phyloP scores from a whole-genome alignment of 1,284 basidiomycete genomes.

The Ganoderma sinense region DNA sequence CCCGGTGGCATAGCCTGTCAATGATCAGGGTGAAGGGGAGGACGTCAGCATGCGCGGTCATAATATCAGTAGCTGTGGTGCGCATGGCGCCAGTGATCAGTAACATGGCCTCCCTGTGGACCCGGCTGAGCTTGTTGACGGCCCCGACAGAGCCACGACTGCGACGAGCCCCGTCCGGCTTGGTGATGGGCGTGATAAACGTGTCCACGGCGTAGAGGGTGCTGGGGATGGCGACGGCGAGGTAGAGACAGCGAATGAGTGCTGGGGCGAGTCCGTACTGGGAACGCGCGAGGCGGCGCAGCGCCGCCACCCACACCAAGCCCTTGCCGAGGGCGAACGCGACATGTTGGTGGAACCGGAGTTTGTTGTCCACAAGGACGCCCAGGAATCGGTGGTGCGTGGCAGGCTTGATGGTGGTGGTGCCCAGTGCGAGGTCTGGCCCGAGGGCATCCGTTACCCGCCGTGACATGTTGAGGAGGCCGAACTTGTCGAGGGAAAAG shows the following conservation, averaged over 20 bases:
- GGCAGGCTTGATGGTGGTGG: conserved; percentile 19
- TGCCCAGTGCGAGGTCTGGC: conserved; percentile 15
- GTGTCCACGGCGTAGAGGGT: conserved; percentile 47
- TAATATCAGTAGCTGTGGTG: conserved; percentile 41
- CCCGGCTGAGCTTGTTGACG: conserved; percentile 23
- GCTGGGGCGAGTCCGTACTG: conserved; percentile 9
- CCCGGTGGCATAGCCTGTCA: conserved; percentile 33
- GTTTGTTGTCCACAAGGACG: conserved; percentile 43
- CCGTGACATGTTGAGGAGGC: conserved; percentile 23
- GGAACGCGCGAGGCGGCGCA: conserved; percentile 33
- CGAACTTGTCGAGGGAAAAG: not conserved
- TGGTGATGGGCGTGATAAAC: conserved; percentile 39
- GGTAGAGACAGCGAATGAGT: conserved; percentile 30
- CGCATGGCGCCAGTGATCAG: conserved; percentile 44
- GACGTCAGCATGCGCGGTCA: conserved; percentile 43
- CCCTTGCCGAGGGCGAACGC: conserved; percentile 41
- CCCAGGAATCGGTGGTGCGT: conserved; percentile 43
- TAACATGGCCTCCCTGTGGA: conserved; percentile 44
- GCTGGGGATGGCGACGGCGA: conserved; percentile 40
- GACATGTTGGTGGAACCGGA: conserved; percentile 43
- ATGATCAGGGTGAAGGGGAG: conserved; percentile 41
- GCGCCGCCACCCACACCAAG: conserved; percentile 27
- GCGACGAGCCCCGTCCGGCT: conserved; percentile 14
- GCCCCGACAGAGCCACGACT: conserved; percentile 23
- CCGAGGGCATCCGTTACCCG: conserved; percentile 15